Conservation (phyloP, 2,329 filamentous ascomycete species). For the Gremmenia infestans region DNA sequence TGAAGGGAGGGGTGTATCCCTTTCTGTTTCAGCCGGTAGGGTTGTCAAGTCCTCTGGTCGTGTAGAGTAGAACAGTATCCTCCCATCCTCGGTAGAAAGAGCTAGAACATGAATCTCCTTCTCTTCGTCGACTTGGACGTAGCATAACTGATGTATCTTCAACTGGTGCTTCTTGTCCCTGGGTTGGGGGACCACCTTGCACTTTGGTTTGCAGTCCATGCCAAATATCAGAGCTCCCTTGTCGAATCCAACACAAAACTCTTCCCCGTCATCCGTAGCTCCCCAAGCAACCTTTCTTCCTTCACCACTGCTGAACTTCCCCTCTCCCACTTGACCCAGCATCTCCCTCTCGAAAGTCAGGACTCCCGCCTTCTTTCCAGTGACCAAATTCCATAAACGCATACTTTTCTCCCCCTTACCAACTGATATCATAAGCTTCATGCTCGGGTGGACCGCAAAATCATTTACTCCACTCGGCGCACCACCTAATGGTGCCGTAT, state of each 20-base stretch:
- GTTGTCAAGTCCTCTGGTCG: conserved; percentile 41
- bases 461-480: conserved; percentile 87
- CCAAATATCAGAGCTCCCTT: conserved; percentile 79
- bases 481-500: conserved; percentile 77
- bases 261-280: conserved; percentile 63
- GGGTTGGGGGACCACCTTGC: conserved; percentile 60
- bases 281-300: conserved; percentile 81
- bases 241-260: conserved; percentile 88
- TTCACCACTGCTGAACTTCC: conserved; percentile 72
- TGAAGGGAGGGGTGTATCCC: conserved; percentile 46
- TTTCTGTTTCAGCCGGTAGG: conserved; percentile 30
- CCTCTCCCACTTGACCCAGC: conserved; percentile 70
- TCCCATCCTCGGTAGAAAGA: conserved; percentile 85
- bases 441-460: conserved; percentile 91
- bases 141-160: conserved; percentile 80
- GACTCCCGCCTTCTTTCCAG: conserved; percentile 90
- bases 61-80: conserved; percentile 78
- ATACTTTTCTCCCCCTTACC: conserved; percentile 86
- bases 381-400: conserved; percentile 94
- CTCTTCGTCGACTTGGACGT: conserved; percentile 51
- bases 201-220: conserved; percentile 79
- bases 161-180: conserved; percentile 34
- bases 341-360: conserved; percentile 75
- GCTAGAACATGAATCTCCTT: conserved; percentile 57
- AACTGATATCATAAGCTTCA: conserved; percentile 94